phyloP scores from a whole-genome alignment of 2,329 filamentous ascomycete genomes.

The Hypomyces rosellus region DNA sequence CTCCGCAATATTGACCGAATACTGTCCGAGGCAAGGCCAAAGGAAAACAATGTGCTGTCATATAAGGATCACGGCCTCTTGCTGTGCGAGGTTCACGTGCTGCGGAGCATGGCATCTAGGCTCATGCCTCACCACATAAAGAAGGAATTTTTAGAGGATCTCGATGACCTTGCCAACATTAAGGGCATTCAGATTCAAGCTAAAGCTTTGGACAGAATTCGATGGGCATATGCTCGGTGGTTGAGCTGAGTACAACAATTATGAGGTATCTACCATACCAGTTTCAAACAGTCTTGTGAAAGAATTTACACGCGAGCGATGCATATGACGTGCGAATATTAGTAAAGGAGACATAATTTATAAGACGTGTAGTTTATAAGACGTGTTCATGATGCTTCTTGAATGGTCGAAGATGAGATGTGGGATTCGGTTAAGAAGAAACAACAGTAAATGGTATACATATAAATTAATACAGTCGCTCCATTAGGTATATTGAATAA shows the following conservation, averaged over 20 bases:
- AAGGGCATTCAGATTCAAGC: slow-evolving; percentile 72
- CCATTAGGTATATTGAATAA: no score
- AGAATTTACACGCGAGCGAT: no score
- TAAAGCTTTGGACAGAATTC: slow-evolving; percentile 72
- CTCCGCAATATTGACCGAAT: slow-evolving; percentile 85
- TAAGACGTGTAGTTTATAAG: no score
- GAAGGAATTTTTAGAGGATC: slow-evolving; percentile 81
- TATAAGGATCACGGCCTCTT: slow-evolving; percentile 92
- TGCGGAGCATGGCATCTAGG: slow-evolving; percentile 55
- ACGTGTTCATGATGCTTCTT: no score
- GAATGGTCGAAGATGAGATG: no score
- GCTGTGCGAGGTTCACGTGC: slow-evolving; percentile 80
- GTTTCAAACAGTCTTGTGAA: no score
- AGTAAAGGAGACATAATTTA: no score
- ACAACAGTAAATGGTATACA: no score
- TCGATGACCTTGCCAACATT: slow-evolving; percentile 79
- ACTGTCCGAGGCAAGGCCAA: slow-evolving; percentile 60
- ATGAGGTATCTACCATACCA: no score
- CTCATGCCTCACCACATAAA: slow-evolving; percentile 69
- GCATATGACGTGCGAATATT: no score
- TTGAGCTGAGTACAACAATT: slow-evolving; percentile 31
- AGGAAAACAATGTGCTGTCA: slow-evolving; percentile 66
- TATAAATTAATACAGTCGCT: no score
- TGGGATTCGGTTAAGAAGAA: no score
- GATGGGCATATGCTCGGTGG: slow-evolving; percentile 87